Percentiles rank a stretch among this genome's conserved stretches.
Conservation (phyloP, 2,329 filamentous ascomycete species). For the Metarhizium anisopliae region DNA sequence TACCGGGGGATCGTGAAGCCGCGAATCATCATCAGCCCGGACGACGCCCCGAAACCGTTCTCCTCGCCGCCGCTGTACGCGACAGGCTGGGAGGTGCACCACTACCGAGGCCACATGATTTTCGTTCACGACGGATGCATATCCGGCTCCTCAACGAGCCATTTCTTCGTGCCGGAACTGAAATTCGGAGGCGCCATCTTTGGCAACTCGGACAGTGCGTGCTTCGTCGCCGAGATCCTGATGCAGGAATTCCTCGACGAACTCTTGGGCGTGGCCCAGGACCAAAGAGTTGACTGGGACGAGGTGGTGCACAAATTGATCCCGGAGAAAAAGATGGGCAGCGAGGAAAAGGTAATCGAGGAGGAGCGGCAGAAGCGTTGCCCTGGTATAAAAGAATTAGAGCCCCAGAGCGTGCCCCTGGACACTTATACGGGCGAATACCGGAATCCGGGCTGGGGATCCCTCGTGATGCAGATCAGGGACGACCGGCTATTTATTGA, state of each 20-base stretch:
- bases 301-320: background rate
- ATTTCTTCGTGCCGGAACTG: constrained; percentile 17
- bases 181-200: constrained; percentile 17
- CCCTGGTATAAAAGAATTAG: constrained; percentile 1
- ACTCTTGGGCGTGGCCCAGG: background rate
- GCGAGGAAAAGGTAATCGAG: background rate
- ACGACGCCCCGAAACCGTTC: background rate
- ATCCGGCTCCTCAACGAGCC: constrained; percentile 15
- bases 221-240: constrained; percentile 10
- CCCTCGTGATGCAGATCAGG: constrained; percentile 12
- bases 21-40: constrained; percentile 12
- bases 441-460: constrained; percentile 18
- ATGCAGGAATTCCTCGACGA: constrained; percentile 14
- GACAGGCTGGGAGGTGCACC: constrained; percentile 14
- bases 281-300: background rate
- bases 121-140: constrained; percentile 17
- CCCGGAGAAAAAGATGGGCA: background rate
- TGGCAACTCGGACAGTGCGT: constrained; percentile 14
- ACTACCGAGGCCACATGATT: constrained; percentile 13
- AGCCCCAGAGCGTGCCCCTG: constrained; percentile 6
- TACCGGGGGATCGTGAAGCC: constrained; percentile 12
- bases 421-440: constrained; percentile 14
- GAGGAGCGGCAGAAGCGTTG: constrained; percentile 2
- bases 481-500: constrained; percentile 14
- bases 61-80: constrained; percentile 10